phyloP scores from a whole-genome alignment of 352 stramenopile species.

The Peronospora farinosa region DNA sequence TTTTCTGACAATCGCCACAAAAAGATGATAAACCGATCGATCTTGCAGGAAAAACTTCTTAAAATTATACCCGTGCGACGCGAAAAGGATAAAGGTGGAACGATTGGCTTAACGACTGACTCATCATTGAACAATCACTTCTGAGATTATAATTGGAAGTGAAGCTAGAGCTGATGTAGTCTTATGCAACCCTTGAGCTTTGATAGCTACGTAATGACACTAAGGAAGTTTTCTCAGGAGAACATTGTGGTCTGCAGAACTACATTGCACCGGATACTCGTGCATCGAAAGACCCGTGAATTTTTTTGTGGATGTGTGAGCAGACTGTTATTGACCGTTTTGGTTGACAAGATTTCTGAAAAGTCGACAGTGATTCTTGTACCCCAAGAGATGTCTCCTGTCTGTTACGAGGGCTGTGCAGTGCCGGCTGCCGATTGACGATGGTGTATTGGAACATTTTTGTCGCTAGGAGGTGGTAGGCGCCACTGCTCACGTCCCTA shows the following conservation, averaged over 20 bases:
- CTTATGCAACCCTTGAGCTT: background rate
- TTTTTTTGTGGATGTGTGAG: too few species aligned
- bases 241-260: slow-evolving; percentile 9
- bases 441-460: too few species aligned
- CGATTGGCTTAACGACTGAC: slow-evolving; percentile 1
- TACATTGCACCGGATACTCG: slow-evolving; percentile 18
- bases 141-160: background rate
- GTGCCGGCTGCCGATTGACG: too few species aligned
- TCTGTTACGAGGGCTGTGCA: too few species aligned
- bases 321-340: too few species aligned
- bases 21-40: background rate
- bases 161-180: background rate
- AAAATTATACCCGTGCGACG: slow-evolving; percentile 1
- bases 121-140: too few species aligned
- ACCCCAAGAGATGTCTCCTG: too few species aligned
- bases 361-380: too few species aligned
- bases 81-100: slow-evolving; percentile 13
- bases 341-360: too few species aligned
- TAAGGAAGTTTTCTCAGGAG: slow-evolving; percentile 13
- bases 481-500: too few species aligned
- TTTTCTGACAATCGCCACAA: slow-evolving; percentile 6
- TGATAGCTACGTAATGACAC: slow-evolving; percentile 5
- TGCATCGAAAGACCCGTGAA: slow-evolving; percentile 22
- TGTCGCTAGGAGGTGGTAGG: too few species aligned
- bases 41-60: background rate